These are phyloP conservation scores for Orbilia javanica DNA, from an alignment of 2,329 filamentous ascomycete genomes.

Conservation along the genomic window DNA sequence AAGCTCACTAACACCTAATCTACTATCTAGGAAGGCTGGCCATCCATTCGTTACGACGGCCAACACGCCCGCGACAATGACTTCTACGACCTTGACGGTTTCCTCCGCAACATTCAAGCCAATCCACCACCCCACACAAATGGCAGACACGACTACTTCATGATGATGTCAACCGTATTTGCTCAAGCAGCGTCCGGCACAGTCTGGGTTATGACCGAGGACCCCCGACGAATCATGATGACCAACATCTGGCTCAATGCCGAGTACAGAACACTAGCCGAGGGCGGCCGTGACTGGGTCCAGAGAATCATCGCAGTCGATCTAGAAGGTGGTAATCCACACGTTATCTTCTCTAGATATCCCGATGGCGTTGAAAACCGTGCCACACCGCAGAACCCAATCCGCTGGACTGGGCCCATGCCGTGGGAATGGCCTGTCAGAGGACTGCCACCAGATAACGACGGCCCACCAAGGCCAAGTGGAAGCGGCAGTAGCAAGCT, in stretches of 20 bases:
- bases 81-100: slow-evolving; percentile 35
- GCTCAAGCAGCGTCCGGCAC: slow-evolving; percentile 29
- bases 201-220: slow-evolving; percentile 48
- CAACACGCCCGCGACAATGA: slow-evolving; percentile 29
- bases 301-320: slow-evolving; percentile 14
- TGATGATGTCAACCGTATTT: slow-evolving; percentile 32
- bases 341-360: slow-evolving; percentile 18
- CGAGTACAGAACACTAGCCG: slow-evolving; percentile 10
- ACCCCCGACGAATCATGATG: slow-evolving; percentile 30
- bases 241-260: slow-evolving; percentile 34
- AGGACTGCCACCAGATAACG: slow-evolving; percentile 6
- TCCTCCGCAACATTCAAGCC: slow-evolving; percentile 21
- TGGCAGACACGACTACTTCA: slow-evolving; percentile 34
- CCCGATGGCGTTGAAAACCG: slow-evolving; percentile 7
- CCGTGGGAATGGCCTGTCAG: slow-evolving; percentile 13
- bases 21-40: slow-evolving; percentile 34
- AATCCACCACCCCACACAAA: slow-evolving; percentile 19
- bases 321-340: slow-evolving; percentile 15
- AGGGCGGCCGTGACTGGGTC: slow-evolving; percentile 15
- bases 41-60: slow-evolving; percentile 20
- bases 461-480: slow-evolving; percentile 6
- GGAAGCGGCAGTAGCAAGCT: background rate
- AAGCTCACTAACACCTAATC: background rate
- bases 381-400: background rate
- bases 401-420: slow-evolving; percentile 5